phyloP scores from a whole-genome alignment of 2,329 filamentous ascomycete genomes.

The Huntiella bhutanensis region DNA sequence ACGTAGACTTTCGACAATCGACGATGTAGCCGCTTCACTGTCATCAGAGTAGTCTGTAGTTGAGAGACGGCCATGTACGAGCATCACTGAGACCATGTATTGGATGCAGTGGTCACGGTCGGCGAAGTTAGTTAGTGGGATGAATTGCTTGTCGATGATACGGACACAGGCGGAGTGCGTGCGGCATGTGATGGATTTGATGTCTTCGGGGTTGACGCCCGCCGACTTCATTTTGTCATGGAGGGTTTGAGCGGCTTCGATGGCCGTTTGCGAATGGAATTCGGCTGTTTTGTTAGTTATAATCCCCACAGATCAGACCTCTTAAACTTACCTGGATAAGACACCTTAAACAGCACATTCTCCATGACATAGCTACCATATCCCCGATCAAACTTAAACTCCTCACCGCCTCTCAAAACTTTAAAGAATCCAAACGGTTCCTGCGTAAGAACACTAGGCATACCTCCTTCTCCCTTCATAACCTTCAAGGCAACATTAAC shows the following conservation, averaged over 20 bases:
- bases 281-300: constrained; percentile 38
- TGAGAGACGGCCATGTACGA: constrained; percentile 82
- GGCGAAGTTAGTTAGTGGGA: constrained; percentile 99
- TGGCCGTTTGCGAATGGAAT: constrained; percentile 96
- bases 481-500: constrained; percentile 86
- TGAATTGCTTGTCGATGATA: constrained; percentile 99
- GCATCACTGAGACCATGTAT: constrained; percentile 97
- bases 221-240: constrained; percentile 61
- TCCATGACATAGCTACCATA: constrained; percentile 99
- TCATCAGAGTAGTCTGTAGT: constrained; percentile 89
- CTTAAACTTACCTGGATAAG: constrained; percentile 60
- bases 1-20: constrained; percentile 76
- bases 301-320: background rate
- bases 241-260: constrained; percentile 83
- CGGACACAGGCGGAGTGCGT: constrained; percentile 97
- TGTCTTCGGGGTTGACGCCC: constrained; percentile 85
- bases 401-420: constrained; percentile 87
- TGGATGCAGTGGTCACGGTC: constrained; percentile 99
- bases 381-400: constrained; percentile 86
- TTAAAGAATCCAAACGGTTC: constrained; percentile 98
- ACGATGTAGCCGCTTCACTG: constrained; percentile 75
- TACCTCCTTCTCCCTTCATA: constrained; percentile 71
- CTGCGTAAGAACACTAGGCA: constrained; percentile 82
- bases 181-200: constrained; percentile 81
- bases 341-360: constrained; percentile 99